Conservation (phyloP, 805 yeast species). For the Ogataea methanolica region DNA sequence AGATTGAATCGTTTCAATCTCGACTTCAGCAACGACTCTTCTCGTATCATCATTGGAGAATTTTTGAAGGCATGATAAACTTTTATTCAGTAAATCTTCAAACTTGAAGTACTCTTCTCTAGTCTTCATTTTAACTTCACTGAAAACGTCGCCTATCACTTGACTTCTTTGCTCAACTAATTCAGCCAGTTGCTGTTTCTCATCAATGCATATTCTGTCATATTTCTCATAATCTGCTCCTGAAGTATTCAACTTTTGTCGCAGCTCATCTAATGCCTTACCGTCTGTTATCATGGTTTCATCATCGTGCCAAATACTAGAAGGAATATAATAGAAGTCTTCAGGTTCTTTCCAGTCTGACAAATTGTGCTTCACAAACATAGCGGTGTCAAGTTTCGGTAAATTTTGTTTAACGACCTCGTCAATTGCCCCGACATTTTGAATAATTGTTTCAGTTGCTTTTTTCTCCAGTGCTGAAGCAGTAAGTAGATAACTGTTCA, state of each 20-base stretch:
- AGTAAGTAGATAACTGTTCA: constrained; percentile 63
- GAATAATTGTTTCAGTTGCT: constrained; percentile 40
- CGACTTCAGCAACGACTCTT: constrained; percentile 77
- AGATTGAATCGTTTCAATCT: constrained; percentile 82
- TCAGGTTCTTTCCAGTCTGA: constrained; percentile 77
- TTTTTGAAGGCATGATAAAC: constrained; percentile 49
- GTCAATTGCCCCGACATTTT: constrained; percentile 43
- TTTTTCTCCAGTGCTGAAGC: constrained; percentile 59
- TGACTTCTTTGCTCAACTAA: constrained; percentile 32
- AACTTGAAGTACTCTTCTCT: constrained; percentile 36
- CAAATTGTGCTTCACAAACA: constrained; percentile 88
- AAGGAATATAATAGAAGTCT: constrained; percentile 82
- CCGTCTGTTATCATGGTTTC: constrained; percentile 60
- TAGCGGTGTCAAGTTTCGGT: constrained; percentile 73
- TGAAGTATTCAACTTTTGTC: constrained; percentile 42
- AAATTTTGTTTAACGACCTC: constrained; percentile 61
- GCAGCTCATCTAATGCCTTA: constrained; percentile 53
- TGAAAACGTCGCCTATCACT: constrained; percentile 27
- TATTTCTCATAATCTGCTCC: constrained; percentile 34
- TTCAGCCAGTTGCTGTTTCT: constrained; percentile 47
- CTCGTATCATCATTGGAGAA: constrained; percentile 71
- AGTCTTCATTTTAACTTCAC: constrained; percentile 35
- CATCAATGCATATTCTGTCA: constrained; percentile 40
- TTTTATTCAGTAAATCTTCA: constrained; percentile 49
- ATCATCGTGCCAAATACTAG: constrained; percentile 97